Evolutionary conservation across 495 filamentous ascomycete genomes (phyloP), one percentile per base, ranked within the genome.

Genomic region (Pseudomonodictys pantanalensis): DNA sequence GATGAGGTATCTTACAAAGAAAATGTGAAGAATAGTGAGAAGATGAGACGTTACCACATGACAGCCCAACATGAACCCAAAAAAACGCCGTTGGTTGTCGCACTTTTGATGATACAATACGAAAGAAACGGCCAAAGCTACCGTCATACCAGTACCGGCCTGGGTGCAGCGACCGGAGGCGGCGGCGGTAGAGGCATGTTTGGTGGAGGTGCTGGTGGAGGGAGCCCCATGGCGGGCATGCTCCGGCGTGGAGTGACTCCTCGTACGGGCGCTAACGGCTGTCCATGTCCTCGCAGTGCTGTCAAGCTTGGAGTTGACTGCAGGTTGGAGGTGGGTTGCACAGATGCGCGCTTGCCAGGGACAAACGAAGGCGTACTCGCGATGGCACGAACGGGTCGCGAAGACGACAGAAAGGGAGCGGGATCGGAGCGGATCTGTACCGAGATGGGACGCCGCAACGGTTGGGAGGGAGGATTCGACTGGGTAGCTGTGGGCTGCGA

Each of bases 151-250:
- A 43, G 41, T 20, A 54, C 41, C 4, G 41, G 17, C 24, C 49
- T 29, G 2, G 38, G 5, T 9, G 22, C 15, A 2, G 23, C 29
- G 18, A 41, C 30, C 18, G 65, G 60, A 30, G 65, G 69, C 12
- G 68, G 66, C 0, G 68, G 63, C n/a, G 71, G 71, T 17, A 68
- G 39, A 18, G 66, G 66, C 62, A 69, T 66, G 41, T 60, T 69
- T 43, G 66, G 66, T 25, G 71, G 70, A 9, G 68, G 68, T 10
- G 66, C 65, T 7, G 71, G 71, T n/a, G 71, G 71, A 1, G 68
- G 68, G 15, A 73, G 58, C 2, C 64, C 62, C 15, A 69, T 64
- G 0, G 66, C 64, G 9, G 68, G 60, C 62, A 73, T 63, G 10
- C 55, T 65, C 2, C 59, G 35, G 17, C 61, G 49, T 0, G 53